These are phyloP conservation scores for Ceratocystiopsis minuta DNA, from an alignment of 2,329 filamentous ascomycete genomes.

Conservation along the genomic window DNA sequence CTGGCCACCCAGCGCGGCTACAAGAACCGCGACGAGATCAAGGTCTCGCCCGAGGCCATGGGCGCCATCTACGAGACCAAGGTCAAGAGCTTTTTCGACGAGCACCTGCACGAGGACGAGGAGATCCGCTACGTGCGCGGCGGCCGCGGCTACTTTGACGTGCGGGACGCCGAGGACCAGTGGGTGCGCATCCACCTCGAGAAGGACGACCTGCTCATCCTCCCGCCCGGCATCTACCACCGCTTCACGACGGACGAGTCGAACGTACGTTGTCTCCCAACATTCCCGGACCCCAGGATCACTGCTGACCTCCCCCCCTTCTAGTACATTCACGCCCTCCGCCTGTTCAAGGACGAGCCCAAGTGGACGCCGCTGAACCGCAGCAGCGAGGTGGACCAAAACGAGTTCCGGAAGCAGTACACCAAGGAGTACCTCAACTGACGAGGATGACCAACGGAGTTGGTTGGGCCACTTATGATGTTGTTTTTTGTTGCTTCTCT, in stretches of 20 bases:
- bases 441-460: too few species aligned
- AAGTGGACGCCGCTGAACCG: conserved; percentile 95
- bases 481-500: too few species aligned
- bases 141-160: conserved; percentile 84
- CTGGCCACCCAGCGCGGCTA: conserved; percentile 64
- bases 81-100: conserved; percentile 81
- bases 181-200: conserved; percentile 79
- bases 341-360: conserved; percentile 93
- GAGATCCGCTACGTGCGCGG: conserved; percentile 91
- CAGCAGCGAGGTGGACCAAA: conserved; percentile 55
- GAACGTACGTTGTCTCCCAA: conserved; percentile 40
- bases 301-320: conserved; percentile 1
- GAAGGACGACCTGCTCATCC: conserved; percentile 78
- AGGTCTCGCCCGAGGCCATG: conserved; percentile 71
- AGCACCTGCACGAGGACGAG: conserved; percentile 96
- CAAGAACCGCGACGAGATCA: conserved; percentile 89
- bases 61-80: conserved; percentile 80
- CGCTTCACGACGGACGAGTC: conserved; percentile 85
- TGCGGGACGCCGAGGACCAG: conserved; percentile 61
- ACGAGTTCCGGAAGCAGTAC: conserved; percentile 65
- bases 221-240: conserved; percentile 92
- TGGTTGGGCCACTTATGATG: too few species aligned
- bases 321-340: conserved; percentile 95
- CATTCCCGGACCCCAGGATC: neutral
- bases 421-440: conserved; percentile 29